phyloP scores from a whole-genome alignment of 2,329 filamentous ascomycete genomes.

The Venturiaceae sp. region DNA sequence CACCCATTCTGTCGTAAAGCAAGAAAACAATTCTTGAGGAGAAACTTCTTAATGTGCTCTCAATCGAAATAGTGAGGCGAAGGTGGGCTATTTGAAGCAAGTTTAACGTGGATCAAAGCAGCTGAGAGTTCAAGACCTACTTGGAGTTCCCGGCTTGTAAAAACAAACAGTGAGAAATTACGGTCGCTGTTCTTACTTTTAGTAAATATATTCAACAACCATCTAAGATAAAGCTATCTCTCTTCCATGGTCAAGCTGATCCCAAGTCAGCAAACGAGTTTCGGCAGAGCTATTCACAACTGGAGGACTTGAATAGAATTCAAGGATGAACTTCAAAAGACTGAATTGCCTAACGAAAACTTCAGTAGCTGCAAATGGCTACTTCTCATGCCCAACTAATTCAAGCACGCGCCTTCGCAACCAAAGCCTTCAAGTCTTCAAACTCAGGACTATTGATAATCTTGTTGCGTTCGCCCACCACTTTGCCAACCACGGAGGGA shows the following conservation, averaged over 20 bases:
- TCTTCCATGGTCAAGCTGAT: neutral
- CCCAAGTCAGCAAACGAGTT: neutral
- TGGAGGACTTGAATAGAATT: neutral
- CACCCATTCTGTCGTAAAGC: too few species aligned
- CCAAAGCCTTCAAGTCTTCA: neutral
- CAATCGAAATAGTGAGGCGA: too few species aligned
- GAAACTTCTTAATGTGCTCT: too few species aligned
- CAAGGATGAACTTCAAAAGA: neutral
- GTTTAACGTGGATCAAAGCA: too few species aligned
- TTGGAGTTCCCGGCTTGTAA: too few species aligned
- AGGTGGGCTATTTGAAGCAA: too few species aligned
- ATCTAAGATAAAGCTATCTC: too few species aligned
- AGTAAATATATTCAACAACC: too few species aligned
- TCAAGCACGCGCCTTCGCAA: neutral
- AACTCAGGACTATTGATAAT: neutral
- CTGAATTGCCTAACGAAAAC: neutral
- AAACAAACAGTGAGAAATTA: too few species aligned
- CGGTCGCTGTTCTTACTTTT: too few species aligned
- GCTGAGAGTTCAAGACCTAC: too few species aligned
- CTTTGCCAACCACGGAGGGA: neutral
- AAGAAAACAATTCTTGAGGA: too few species aligned
- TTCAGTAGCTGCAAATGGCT: neutral
- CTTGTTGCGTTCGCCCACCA: neutral
- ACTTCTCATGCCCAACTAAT: neutral
- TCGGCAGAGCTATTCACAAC: neutral